phyloP scores from a whole-genome alignment of 2,329 filamentous ascomycete species.

The Corinectria fuckeliana region DNA sequence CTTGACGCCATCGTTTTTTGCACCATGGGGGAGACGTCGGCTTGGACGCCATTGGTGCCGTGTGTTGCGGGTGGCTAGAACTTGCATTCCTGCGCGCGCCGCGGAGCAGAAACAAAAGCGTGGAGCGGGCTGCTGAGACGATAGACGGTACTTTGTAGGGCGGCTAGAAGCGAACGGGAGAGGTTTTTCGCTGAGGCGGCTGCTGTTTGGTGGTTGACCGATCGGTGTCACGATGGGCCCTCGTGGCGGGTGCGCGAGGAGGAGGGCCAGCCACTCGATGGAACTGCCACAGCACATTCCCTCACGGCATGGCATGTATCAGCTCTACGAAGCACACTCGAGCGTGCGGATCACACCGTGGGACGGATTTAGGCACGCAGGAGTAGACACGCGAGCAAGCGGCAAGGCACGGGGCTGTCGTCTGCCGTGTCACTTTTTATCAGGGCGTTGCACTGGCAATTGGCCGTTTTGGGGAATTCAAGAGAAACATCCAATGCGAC shows the following conservation, averaged over 20 bases:
- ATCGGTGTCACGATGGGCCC: slow-evolving; percentile 1
- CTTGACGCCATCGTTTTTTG: slow-evolving; percentile 5
- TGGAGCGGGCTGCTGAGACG: too few relatives aligned
- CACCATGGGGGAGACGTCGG: background rate
- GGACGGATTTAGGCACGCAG: too few relatives aligned
- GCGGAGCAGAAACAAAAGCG: background rate
- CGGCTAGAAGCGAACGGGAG: too few relatives aligned
- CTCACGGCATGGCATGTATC: background rate
- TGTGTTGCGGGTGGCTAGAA: slow-evolving; percentile 11
- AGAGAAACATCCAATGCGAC: slow-evolving; percentile 6
- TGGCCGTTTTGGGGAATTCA: slow-evolving; percentile 1
- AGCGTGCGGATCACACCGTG: too few relatives aligned
- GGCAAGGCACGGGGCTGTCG: background rate
- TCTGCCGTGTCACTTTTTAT: slow-evolving; percentile 9
- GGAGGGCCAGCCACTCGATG: slow-evolving; percentile 9
- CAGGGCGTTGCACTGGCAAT: background rate
- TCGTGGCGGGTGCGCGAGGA: background rate
- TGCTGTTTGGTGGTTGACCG: slow-evolving; percentile 1
- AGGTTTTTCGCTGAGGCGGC: background rate
- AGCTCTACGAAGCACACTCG: background rate
- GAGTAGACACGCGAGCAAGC: slow-evolving; percentile 11
- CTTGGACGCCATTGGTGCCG: background rate
- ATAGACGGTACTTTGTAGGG: too few relatives aligned
- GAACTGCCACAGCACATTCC: slow-evolving; percentile 4
- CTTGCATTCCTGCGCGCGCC: slow-evolving; percentile 7